These are phyloP conservation scores for Suillus lakei DNA, from an alignment of 768 basidiomycete species.

Conservation along the genomic window DNA sequence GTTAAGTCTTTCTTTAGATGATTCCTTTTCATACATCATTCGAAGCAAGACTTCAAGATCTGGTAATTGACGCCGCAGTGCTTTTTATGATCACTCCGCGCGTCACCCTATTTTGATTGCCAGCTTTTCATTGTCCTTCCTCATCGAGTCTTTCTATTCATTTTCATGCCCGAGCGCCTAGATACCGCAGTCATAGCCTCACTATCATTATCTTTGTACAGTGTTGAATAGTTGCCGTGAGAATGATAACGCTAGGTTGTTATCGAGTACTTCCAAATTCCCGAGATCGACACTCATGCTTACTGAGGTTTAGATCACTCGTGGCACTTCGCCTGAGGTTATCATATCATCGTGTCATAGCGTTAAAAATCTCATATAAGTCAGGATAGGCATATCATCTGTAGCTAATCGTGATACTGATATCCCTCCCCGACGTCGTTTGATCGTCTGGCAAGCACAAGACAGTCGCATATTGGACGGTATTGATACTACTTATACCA, in stretches of 20 bases:
- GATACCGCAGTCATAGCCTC: neutral
- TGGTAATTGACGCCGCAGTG: neutral
- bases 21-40: conserved; percentile 8
- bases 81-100: neutral
- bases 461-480: neutral
- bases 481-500: neutral
- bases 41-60: neutral
- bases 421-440: neutral
- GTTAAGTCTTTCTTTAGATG: neutral
- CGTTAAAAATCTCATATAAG: neutral
- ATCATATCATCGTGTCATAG: neutral
- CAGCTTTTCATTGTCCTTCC: neutral
- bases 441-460: neutral
- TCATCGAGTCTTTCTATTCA: neutral
- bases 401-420: neutral
- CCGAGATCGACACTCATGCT: neutral
- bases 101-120: neutral
- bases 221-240: neutral
- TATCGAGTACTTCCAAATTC: neutral
- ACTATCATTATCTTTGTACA: neutral
- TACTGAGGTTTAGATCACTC: neutral
- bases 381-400: neutral
- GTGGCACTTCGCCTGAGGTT: neutral
- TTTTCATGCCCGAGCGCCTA: neutral
- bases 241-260: neutral